Evolutionary conservation across 352 stramenopile species (phyloP).

Genomic region (Pythium aphanidermatum): DNA sequence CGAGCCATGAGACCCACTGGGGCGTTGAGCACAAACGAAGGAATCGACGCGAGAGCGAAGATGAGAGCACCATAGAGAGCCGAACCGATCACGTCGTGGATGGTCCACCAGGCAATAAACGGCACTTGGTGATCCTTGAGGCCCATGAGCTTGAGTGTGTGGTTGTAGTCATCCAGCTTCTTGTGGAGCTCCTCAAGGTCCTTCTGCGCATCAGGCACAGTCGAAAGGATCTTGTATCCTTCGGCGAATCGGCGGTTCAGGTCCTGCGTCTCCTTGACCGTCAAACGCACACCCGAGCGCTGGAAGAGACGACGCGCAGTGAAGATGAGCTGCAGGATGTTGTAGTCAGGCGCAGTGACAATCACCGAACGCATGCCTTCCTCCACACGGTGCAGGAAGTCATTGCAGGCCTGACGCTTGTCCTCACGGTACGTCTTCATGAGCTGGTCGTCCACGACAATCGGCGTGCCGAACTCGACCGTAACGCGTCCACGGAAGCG

Average conservation of each 20-base stretch:
- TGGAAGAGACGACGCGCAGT: constrained; percentile 94
- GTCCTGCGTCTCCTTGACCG: constrained; percentile 89
- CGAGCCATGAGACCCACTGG: constrained; percentile 85
- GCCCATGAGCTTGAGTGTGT: constrained; percentile 80
- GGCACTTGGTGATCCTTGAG: constrained; percentile 90
- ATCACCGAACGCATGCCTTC: constrained; percentile 91
- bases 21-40: constrained; percentile 88
- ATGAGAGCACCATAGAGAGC: constrained; percentile 81
- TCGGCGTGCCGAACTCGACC: constrained; percentile 95
- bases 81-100: constrained; percentile 87
- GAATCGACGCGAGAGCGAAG: constrained; percentile 86
- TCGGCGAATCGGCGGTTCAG: constrained; percentile 90
- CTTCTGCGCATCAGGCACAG: constrained; percentile 46
- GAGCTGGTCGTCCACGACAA: constrained; percentile 77
- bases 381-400: constrained; percentile 76
- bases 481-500: constrained; percentile 95
- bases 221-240: constrained; percentile 81
- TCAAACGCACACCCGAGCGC: constrained; percentile 76
- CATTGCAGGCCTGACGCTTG: constrained; percentile 78
- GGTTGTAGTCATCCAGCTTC: constrained; percentile 83
- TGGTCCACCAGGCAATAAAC: constrained; percentile 82
- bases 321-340: constrained; percentile 94
- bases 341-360: constrained; percentile 96
- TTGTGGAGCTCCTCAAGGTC: constrained; percentile 59
- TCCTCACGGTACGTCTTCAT: constrained; percentile 87